A percentile compares a stretch with the other conserved stretches of the same genome.
Evolutionary conservation across 306 rosid species (phyloP).

Genomic region (Inga leiocalycina): DNA sequence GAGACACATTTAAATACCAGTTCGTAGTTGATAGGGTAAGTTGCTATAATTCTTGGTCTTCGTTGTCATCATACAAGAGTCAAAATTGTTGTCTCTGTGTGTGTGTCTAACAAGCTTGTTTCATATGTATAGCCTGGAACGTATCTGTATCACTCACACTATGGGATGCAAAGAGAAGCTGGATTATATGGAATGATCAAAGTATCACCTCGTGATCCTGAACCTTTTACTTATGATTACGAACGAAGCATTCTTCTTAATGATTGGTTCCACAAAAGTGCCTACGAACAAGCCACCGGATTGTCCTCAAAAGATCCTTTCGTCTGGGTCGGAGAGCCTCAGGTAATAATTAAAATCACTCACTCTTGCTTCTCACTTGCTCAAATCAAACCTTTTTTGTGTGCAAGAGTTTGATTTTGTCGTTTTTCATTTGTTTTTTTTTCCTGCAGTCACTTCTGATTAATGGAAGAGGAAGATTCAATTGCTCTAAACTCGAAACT

Average conservation of each 20-base stretch:
- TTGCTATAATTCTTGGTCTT: not conserved
- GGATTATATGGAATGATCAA: conserved; percentile 79
- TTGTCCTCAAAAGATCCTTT: conserved; percentile 49
- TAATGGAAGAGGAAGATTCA: conserved; percentile 81
- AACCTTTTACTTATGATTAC: conserved; percentile 73
- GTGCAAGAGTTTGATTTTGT: not conserved
- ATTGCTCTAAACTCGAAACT: conserved; percentile 51
- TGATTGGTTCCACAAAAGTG: conserved; percentile 81
- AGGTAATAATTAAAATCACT: conserved; percentile 49
- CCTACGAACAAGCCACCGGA: conserved; percentile 68
- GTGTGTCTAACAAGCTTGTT: not conserved
- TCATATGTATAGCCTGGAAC: conserved; percentile 66
- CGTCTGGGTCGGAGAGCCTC: conserved; percentile 76
- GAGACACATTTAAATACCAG: conserved; percentile 70
- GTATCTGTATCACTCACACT: conserved; percentile 84
- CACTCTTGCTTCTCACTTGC: not conserved
- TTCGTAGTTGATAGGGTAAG: conserved; percentile 88
- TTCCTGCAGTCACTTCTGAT: conserved; percentile 74
- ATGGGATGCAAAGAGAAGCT: conserved; percentile 93
- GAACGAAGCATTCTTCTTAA: conserved; percentile 78
- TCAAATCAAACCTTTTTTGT: not conserved
- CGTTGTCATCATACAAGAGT: not conserved
- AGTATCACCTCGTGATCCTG: conserved; percentile 62
- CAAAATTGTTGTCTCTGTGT: not conserved
- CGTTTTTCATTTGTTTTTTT: not conserved